Evolutionary conservation across 2,329 filamentous ascomycete genomes (phyloP), one percentile per base, ranked within the genome.

Genomic region (Plectosphaerella plurivora): DNA sequence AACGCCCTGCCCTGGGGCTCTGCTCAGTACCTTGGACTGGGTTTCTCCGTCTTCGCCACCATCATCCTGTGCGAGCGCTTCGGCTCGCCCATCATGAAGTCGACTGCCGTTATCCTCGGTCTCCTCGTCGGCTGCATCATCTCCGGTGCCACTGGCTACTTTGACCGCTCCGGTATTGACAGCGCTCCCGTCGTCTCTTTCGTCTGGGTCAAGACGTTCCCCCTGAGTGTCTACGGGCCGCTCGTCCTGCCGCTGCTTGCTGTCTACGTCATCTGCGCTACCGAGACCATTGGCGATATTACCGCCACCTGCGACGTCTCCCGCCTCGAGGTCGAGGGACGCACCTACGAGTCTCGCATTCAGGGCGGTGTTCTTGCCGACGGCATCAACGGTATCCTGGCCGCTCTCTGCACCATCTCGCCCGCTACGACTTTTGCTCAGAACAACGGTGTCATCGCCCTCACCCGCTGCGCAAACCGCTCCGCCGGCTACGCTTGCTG

Each of bases 11-110:
- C 82, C 0, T 94, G 90, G 90, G 90, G 88, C 4, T 85, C 84
- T 37, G 81, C 89, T 1, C 86, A 94, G 67, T 91, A 87, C 59
- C 81, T 94, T 5, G 89, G 78, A 12, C 79, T 94, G 2, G 89
- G 89, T 1, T 92, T 94, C 71, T 83, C 83, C 45, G 89, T 92
- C 36, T 93, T 93, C 63, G 60, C 87, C 45, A 88, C 86, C 25
- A 93, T 94, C 63, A 86, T 94, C 55, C 65, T 93, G 12, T 89
- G 87, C 65, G 89, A 94, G 68, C 82, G 88, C 11, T 91, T 92
- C 60, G 90, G 90, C 1, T 81, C 88, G 0, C 89, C 90, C 0
- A 87, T 94, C 58, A 92, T 94, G 87, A 92, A 92, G 65, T 89
- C 84, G 3, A 87, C 83, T 8, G 84, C 86, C 28, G 88, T 93